Evolutionary conservation across 2,329 filamentous ascomycete species (phyloP).

Genomic region (Botrytis tulipae): DNA sequence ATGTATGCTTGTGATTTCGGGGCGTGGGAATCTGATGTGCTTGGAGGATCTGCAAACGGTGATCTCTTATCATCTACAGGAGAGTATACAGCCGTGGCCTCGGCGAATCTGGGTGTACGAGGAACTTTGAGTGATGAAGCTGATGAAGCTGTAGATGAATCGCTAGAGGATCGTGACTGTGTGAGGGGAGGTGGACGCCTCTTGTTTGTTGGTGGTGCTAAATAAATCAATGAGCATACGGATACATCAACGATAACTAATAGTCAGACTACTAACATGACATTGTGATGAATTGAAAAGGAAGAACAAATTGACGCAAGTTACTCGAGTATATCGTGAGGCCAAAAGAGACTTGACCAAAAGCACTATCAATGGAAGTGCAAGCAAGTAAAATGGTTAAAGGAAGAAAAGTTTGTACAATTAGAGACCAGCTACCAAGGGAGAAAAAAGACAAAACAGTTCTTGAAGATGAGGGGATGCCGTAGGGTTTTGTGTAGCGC

Average conservation of each 20-base stretch:
- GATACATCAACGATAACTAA: conserved; percentile 5
- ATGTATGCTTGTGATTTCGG: conserved; percentile 47
- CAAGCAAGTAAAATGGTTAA: conserved; percentile 27
- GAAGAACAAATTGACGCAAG: conserved; percentile 24
- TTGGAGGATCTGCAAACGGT: conserved; percentile 60
- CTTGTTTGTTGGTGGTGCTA: conserved; percentile 30
- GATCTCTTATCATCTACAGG: conserved; percentile 59
- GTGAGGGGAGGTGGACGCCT: conserved; percentile 33
- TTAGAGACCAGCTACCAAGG: conserved; percentile 40
- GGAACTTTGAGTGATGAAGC: conserved; percentile 56
- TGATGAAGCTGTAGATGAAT: conserved; percentile 42
- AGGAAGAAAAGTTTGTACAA: conserved; percentile 32
- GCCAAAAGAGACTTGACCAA: conserved; percentile 17
- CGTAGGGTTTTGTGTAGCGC: conserved; percentile 37
- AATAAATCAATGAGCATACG: conserved; percentile 12
- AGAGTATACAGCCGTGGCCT: conserved; percentile 76
- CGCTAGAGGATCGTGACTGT: conserved; percentile 43
- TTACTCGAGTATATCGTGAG: conserved; percentile 18
- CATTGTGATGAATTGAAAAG: conserved; percentile 27
- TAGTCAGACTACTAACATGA: conserved; percentile 28
- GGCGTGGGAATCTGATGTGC: conserved; percentile 37
- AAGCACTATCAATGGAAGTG: conserved; percentile 14
- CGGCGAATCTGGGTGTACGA: conserved; percentile 75
- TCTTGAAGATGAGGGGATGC: conserved; percentile 32
- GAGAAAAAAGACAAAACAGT: conserved; percentile 26